Percentiles rank a stretch among this genome's conserved stretches.
phyloP scores from a whole-genome alignment of 345 rosid species.

The Balakata baccata region DNA sequence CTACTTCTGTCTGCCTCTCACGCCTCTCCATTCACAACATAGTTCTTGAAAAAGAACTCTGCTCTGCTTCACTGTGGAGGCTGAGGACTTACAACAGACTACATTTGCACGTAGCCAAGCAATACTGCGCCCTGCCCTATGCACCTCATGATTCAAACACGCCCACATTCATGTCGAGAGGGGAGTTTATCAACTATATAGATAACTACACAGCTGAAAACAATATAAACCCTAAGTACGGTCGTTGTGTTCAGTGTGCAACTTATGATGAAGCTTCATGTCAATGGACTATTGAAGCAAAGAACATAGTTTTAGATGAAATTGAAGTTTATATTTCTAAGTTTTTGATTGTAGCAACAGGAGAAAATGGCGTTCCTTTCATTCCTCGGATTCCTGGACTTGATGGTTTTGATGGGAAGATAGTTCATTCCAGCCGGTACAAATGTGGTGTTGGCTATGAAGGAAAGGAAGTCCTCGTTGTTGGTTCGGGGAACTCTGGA shows the following conservation, averaged over 20 bases:
- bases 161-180: too few species aligned
- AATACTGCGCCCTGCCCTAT: too few species aligned
- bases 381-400: constrained; percentile 14
- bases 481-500: constrained; percentile 22
- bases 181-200: too few species aligned
- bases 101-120: too few species aligned
- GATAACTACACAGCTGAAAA: too few species aligned
- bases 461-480: constrained; percentile 15
- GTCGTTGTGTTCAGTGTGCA: not conserved
- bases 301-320: not conserved
- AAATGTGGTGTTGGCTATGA: constrained; percentile 7
- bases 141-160: too few species aligned
- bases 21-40: too few species aligned
- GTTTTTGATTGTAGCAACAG: constrained; percentile 21
- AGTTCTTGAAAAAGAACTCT: too few species aligned
- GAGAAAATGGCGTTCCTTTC: constrained; percentile 6
- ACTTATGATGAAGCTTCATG: not conserved
- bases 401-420: constrained; percentile 5
- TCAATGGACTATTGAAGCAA: not conserved
- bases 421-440: constrained; percentile 10
- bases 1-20: too few species aligned
- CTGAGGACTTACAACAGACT: too few species aligned
- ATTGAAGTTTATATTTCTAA: constrained; percentile 10
- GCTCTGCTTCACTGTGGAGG: too few species aligned
- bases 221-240: not conserved